A percentile compares a stretch with the other conserved stretches of the same genome.
These are phyloP conservation scores for Neurospora sp. DNA, from an alignment of 495 filamentous ascomycete species.

Conservation along the genomic window DNA sequence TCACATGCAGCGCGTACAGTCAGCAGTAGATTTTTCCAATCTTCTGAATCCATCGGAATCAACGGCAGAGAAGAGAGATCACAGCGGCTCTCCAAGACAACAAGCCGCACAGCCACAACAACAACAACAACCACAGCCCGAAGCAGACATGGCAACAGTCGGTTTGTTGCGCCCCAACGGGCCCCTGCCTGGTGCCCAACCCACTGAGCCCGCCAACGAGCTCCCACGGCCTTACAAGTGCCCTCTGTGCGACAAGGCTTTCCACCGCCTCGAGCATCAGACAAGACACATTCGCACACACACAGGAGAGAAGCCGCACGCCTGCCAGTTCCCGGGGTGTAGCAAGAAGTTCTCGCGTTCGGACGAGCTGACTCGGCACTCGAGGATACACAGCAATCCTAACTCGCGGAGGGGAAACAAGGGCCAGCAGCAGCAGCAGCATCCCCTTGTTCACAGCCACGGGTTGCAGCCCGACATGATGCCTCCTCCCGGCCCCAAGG, in stretches of 20 bases:
- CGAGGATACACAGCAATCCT: slow-evolving; percentile 97
- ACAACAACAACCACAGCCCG: slow-evolving; percentile 28
- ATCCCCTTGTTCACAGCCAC: slow-evolving; percentile 16
- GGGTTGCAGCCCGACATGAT: slow-evolving; percentile 55
- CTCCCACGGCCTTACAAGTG: slow-evolving; percentile 96
- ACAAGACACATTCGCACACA: slow-evolving; percentile 96
- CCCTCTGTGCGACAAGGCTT: slow-evolving; percentile 95
- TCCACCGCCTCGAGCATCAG: slow-evolving; percentile 97
- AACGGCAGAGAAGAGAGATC: slow-evolving; percentile 10
- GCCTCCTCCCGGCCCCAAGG: slow-evolving; percentile 56
- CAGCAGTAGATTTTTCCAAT: slow-evolving; percentile 67
- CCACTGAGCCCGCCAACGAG: slow-evolving; percentile 47
- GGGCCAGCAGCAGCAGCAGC: slow-evolving; percentile 40
- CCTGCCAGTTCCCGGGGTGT: slow-evolving; percentile 88
- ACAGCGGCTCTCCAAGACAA: slow-evolving; percentile 16
- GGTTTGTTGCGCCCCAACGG: slow-evolving; percentile 64
- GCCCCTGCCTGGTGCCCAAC: slow-evolving; percentile 44
- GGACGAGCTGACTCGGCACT: slow-evolving; percentile 93
- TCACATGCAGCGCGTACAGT: slow-evolving; percentile 67
- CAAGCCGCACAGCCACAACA: slow-evolving; percentile 19
- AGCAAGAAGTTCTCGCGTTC: slow-evolving; percentile 96
- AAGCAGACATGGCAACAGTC: slow-evolving; percentile 54
- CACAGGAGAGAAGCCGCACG: slow-evolving; percentile 96
- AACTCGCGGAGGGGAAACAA: slow-evolving; percentile 94
- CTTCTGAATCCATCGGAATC: slow-evolving; percentile 57